These are phyloP conservation scores for Helicosporidium sp. DNA, from an alignment of 139 green algal species.

Conservation along the genomic window DNA sequence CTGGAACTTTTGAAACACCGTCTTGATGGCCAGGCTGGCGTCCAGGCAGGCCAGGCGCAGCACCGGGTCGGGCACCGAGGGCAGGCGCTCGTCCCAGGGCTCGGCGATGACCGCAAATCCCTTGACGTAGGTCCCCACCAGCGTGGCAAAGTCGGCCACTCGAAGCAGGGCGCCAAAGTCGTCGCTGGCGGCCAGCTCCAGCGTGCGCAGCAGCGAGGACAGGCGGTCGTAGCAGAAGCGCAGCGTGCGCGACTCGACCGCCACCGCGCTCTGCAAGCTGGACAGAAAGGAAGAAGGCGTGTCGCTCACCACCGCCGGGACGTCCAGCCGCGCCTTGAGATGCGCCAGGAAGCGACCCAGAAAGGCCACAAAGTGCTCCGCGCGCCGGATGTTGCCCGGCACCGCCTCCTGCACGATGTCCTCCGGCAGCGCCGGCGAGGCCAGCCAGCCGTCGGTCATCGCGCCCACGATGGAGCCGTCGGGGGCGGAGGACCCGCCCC, in stretches of 20 bases:
- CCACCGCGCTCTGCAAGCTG: constrained; percentile 28
- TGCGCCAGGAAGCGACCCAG: constrained; percentile 76
- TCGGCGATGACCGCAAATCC: constrained; percentile 97
- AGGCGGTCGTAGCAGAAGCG: constrained; percentile 96
- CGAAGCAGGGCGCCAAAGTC: constrained; percentile 72
- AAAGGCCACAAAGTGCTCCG: constrained; percentile 94
- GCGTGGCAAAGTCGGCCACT: constrained; percentile 90
- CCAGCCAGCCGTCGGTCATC: constrained; percentile 35
- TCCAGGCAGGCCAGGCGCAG: constrained; percentile 90
- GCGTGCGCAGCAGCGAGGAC: constrained; percentile 72
- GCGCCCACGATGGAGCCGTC: too few relatives aligned
- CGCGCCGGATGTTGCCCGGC: constrained; percentile 80
- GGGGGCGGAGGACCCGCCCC: neutral
- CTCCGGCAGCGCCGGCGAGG: constrained; percentile 66
- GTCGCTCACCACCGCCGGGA: constrained; percentile 44
- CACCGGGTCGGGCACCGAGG: constrained; percentile 76
- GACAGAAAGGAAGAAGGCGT: constrained; percentile 61
- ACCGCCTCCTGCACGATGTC: constrained; percentile 74
- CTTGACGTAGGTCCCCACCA: constrained; percentile 77
- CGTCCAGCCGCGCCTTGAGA: constrained; percentile 42
- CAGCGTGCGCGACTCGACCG: constrained; percentile 34
- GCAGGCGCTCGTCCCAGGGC: constrained; percentile 87
- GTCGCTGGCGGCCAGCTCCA: constrained; percentile 88
- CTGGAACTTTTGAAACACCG: constrained; percentile 84
- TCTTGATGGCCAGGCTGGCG: constrained; percentile 78